phyloP scores from a whole-genome alignment of 768 basidiomycete species.

The Suillus spraguei region DNA sequence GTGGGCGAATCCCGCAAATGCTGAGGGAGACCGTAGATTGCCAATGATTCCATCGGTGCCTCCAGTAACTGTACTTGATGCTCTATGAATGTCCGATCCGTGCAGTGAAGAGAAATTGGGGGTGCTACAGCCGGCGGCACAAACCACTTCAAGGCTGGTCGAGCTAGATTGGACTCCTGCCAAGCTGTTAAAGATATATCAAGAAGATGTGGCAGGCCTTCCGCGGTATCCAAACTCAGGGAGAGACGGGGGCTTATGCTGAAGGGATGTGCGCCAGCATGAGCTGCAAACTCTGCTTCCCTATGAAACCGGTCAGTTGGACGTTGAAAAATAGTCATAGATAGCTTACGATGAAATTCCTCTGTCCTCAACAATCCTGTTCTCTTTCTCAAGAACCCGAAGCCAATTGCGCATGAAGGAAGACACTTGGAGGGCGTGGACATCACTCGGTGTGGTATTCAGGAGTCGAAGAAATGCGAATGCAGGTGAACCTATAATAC shows the following conservation, averaged over 20 bases:
- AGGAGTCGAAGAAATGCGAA: conserved; percentile 84
- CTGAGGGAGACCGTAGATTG: conserved; percentile 83
- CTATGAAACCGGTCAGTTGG: neutral
- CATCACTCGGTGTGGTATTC: conserved; percentile 63
- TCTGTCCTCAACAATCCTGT: conserved; percentile 38
- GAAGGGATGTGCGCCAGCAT: neutral
- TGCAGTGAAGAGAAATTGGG: conserved; percentile 70
- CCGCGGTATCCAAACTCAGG: conserved; percentile 34
- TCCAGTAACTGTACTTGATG: conserved; percentile 59
- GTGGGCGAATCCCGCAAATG: conserved; percentile 59
- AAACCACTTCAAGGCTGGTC: conserved; percentile 81
- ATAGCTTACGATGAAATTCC: conserved; percentile 46
- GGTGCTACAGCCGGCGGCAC: conserved; percentile 87
- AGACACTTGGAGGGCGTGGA: conserved; percentile 58
- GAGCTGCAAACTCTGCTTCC: conserved; percentile 5
- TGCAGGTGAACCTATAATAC: conserved; percentile 46
- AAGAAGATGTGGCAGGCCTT: conserved; percentile 54
- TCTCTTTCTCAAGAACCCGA: conserved; percentile 48
- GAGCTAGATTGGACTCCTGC: conserved; percentile 79
- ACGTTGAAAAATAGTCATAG: neutral
- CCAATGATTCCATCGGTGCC: conserved; percentile 73
- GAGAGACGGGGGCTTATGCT: conserved; percentile 17
- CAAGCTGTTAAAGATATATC: conserved; percentile 66
- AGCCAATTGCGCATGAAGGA: conserved; percentile 63
- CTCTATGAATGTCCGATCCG: conserved; percentile 80